Conservation (phyloP, 441 rosid species). For the Mallotus japonicus region DNA sequence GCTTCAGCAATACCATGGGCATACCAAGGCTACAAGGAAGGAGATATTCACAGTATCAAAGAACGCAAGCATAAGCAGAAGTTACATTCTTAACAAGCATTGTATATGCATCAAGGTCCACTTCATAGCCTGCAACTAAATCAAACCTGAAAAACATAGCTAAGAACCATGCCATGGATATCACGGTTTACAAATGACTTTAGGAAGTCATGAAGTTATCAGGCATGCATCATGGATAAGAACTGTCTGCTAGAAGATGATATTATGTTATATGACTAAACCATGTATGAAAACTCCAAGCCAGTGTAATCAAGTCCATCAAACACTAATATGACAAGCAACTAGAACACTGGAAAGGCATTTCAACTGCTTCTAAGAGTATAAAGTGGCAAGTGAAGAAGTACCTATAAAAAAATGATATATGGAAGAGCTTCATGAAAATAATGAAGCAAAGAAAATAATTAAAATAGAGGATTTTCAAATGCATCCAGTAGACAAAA, state of each 20-base stretch:
- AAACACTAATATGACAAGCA: neutral
- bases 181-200: too few relatives aligned
- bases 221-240: neutral
- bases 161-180: too few relatives aligned
- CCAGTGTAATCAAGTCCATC: neutral
- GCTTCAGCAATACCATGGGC: slow-evolving; percentile 98
- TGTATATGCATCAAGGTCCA: too few relatives aligned
- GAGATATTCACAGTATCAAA: slow-evolving; percentile 11
- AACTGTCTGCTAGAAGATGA: neutral
- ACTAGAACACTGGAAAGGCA: neutral
- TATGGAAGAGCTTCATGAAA: neutral
- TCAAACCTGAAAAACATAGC: too few relatives aligned
- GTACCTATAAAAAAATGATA: neutral
- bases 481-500: neutral
- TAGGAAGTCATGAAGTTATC: too few relatives aligned
- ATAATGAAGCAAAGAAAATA: neutral
- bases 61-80: too few relatives aligned
- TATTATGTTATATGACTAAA: neutral
- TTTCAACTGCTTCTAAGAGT: neutral
- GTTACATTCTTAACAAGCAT: too few relatives aligned
- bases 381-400: neutral
- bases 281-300: neutral
- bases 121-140: too few relatives aligned
- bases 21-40: slow-evolving; percentile 80
- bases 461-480: neutral